Conservation (phyloP, 192 early-diverging fungal genomes). For the Linnemannia zychae region DNA sequence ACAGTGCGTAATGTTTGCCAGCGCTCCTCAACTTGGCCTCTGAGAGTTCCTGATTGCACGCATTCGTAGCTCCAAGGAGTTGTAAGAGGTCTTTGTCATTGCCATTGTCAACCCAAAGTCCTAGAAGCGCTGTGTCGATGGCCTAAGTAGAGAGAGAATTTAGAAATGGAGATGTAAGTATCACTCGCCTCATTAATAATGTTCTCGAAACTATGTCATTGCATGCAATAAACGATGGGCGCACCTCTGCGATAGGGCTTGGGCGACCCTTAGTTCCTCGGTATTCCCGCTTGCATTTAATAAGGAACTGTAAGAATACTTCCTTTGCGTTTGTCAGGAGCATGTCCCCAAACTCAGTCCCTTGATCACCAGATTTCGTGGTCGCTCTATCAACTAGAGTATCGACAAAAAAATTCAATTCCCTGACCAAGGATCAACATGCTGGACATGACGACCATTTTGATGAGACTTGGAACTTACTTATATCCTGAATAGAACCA, state of each 20-base stretch:
- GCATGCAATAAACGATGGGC: background rate
- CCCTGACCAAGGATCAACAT: background rate
- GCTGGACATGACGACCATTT: background rate
- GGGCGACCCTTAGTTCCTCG: background rate
- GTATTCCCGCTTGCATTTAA: constrained; percentile 47
- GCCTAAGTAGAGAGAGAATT: constrained; percentile 26
- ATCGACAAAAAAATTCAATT: background rate
- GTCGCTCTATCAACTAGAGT: constrained; percentile 10
- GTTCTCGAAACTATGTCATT: background rate
- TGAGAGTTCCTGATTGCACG: constrained; percentile 59
- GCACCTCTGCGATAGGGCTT: constrained; percentile 13
- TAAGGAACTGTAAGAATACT: constrained; percentile 68
- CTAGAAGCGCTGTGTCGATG: constrained; percentile 54
- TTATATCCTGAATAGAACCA: constrained; percentile 63
- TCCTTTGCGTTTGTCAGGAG: constrained; percentile 73
- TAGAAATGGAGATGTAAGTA: background rate
- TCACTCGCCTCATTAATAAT: background rate
- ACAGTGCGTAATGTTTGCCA: constrained; percentile 72
- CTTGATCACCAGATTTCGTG: constrained; percentile 23
- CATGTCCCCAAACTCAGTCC: constrained; percentile 56
- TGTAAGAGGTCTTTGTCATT: constrained; percentile 23
- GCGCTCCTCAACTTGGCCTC: constrained; percentile 61
- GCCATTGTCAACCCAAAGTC: constrained; percentile 38
- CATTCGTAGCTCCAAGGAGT: constrained; percentile 61
- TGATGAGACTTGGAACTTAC: constrained; percentile 32